Evolutionary conservation across 495 filamentous ascomycete genomes (phyloP), one percentile per base, ranked within the genome.

Genomic region (Penicillium argentinense): DNA sequence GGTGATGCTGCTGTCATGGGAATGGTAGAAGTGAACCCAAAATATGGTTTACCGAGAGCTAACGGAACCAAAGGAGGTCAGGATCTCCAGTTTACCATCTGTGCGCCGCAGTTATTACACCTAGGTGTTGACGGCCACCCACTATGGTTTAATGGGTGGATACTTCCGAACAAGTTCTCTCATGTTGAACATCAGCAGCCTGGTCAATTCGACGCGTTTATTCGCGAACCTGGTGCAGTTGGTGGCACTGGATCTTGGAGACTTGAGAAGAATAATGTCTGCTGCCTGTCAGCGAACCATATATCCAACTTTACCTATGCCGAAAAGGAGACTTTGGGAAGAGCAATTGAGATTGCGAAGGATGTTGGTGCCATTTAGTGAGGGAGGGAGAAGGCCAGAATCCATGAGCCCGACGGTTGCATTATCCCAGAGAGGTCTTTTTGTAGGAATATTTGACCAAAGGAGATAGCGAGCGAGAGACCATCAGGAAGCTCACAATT

Each of bases 141-240:
- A 1, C 45, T 66, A 3, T 66, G 64, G 64, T 66, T 66, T 51
- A 66, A 68, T 44, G 58, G 62, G 22, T 65, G 62, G 62, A 16
- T 64, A 21, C 45, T 58, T 2, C 45, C 47, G 8, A 58, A 58
- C 23, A 64, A 60, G 17, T 63, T 53, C 36, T 23, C 53, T 12
- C 24, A 34, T 5, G 28, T 33, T 13, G 21, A 44, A 6, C 26
- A 45, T 4, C 37, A 39, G 22, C 21, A 41, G 26, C 52, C 52
- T 5, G 25, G 19, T 0, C 32, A 39, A 3, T 59, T 62, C 24
- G 43, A 56, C 25, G 34, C 30, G 1, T 62, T 46, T 18, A 30
- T 59, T 6, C 33, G 24, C 1, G 57, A 57, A 30, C 27, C 32
- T 26, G 33, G 33, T 19, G 11, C 16, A 21, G 17, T 9, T 5